Conservation (phyloP, 2,329 filamentous ascomycete genomes). For the Aureobasidium sp. region DNA sequence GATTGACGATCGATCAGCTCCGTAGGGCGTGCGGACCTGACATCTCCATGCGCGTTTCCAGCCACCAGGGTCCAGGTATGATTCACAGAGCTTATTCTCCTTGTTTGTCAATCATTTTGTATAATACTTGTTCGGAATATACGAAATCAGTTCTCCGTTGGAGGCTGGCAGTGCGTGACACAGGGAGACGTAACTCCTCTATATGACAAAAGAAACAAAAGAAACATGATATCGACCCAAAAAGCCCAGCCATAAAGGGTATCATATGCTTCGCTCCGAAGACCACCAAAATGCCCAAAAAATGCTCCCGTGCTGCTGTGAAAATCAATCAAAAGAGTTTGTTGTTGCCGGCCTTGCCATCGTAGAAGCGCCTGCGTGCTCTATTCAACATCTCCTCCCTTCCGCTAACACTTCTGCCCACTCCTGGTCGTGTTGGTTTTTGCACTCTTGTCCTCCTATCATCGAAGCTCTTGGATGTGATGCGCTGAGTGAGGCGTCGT, state of each 20-base stretch:
- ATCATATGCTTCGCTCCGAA: slow-evolving; percentile 1
- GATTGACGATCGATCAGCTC: background rate
- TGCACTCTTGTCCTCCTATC: slow-evolving; percentile 2
- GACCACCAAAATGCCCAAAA: background rate
- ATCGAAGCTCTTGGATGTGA: background rate
- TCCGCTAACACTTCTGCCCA: slow-evolving; percentile 6
- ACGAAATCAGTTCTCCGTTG: background rate
- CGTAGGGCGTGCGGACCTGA: background rate
- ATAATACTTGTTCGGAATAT: background rate
- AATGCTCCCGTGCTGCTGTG: background rate
- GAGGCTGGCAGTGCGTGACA: background rate
- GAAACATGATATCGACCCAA: background rate
- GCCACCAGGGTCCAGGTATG: background rate
- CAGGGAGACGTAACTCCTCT: background rate
- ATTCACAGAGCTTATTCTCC: background rate
- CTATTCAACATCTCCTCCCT: slow-evolving; percentile 7
- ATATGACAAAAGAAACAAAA: background rate
- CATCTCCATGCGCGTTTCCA: background rate
- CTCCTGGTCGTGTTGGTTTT: background rate
- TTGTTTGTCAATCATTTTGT: background rate
- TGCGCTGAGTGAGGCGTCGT: background rate
- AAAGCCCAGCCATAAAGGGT: slow-evolving; percentile 1
- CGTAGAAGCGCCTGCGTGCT: background rate
- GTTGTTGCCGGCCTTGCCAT: background rate
- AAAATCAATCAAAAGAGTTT: slow-evolving; percentile 1